Conservation (phyloP, 225 moss, liverwort and hornwort species). For the Antitrichia curtipendula region DNA sequence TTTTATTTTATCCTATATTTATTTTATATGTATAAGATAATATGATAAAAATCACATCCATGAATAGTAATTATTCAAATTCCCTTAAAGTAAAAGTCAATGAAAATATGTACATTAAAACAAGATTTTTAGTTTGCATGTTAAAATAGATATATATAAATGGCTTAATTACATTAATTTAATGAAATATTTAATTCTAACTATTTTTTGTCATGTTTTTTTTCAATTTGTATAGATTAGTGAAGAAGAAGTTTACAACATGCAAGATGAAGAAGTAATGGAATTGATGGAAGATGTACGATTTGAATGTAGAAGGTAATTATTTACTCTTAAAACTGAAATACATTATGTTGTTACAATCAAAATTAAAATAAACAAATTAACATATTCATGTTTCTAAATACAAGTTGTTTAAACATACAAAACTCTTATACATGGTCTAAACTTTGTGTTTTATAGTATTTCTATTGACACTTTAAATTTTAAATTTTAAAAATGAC, state of each 20-base stretch:
- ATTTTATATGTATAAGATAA: rapidly evolving
- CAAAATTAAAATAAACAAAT: neutral
- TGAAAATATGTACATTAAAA: neutral
- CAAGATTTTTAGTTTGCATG: neutral
- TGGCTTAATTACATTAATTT: rapidly evolving
- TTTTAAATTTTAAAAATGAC: rapidly evolving
- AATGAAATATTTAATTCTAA: no score
- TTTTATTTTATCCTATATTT: neutral
- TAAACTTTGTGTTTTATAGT: neutral
- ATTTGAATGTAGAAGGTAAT: constrained; percentile 64
- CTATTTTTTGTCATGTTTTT: neutral
- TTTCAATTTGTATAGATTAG: neutral
- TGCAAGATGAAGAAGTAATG: constrained; percentile 51
- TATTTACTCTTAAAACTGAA: neutral
- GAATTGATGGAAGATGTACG: constrained; percentile 68
- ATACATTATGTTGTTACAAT: neutral
- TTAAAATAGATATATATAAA: no score
- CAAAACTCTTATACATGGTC: no score
- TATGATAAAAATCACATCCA: no score
- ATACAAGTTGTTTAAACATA: no score
- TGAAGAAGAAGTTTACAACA: constrained; percentile 32
- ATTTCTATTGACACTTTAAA: neutral
- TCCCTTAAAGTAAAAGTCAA: rapidly evolving
- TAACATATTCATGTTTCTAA: neutral
- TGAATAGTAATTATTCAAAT: neutral